Base-by-base conservation (phyloP, 2,329 filamentous ascomycete species). In the Epichloe glyceriae region DNA sequence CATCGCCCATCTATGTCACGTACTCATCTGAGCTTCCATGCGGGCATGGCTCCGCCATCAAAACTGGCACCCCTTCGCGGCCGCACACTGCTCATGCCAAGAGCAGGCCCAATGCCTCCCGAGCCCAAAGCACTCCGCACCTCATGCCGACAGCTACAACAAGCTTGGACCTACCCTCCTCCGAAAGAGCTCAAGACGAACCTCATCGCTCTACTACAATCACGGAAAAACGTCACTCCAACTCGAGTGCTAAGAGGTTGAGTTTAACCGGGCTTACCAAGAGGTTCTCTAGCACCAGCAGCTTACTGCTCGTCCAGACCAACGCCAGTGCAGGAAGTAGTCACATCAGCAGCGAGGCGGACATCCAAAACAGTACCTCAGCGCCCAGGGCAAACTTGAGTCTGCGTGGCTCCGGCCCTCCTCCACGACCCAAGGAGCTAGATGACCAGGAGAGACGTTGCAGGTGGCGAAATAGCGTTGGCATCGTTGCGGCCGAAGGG, bases 261-360 rank as follows among this genome's bases (percentile, higher is more conserved):
- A 80, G 76, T 66, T 80, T 83, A 56, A 76, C 72, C 57, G 79
- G 83, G 50, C 79, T 81, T 55, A 75, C 77, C 45, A 79, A 77
- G 61, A 70, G 77, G 54, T 62, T 83, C 50, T 82, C 77, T 57
- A 80, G 75, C 61, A 80, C 77, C 48, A 80, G 76, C 60, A 80
- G 74, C 62, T 65, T 80, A 60, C 67, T 83, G 49, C 68, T 82
- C 44, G 70, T 80, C 50, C 76, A 81, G 66, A 76, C 76, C 53
- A 80, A 80, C 60, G 68, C 70, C 53, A 73, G 70, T 58, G 65
- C 64, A 52, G 64, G 65, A 54, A 77, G 73, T 65, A 75, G 70
- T 61, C 65, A 70, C 49, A 66, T 68, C 50, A 75, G 73, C 61
- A 70, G 65, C 58, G 74, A 76, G 53, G 57, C 66, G 52, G 71